Base-by-base conservation (phyloP, 345 rosid species). In the Raphanus sativus region DNA sequence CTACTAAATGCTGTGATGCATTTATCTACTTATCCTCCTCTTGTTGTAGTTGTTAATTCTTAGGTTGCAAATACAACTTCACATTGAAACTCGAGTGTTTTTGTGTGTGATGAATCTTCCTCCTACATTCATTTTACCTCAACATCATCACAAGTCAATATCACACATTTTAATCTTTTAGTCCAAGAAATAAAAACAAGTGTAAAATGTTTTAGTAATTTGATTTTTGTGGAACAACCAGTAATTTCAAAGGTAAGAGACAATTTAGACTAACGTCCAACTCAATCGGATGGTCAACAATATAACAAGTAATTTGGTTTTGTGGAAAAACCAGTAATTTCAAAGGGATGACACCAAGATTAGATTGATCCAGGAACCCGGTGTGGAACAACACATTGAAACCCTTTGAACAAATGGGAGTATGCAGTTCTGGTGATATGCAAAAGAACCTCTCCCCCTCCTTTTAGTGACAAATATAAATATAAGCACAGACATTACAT, bases 1-100 rank as follows among this genome's bases (percentile, higher is more conserved):
- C 78, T 63, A 54, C 60, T 69, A 63, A 78, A 72, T 73, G 73
- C 77, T 66, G 50, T 70, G 65, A 56, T 70, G 80, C 80, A 70
- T 77, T 77, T 70, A 54, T 64, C 48, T 77, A 55, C 70, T 55
- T 64, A 77, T 70, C 76, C 72, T 65, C 76, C 66, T 71, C 64
- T 32, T 48, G n/a, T 15, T 48, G 54, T 48, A 48, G 54, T 13
- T 13, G 54, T 6, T 66, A 45, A 48, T 63, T 28, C 24, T 12
- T 72, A 67, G 77, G 63, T 12, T 66, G 17, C 73, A 72, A 15
- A 59, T 77, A 48, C 73, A 71, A 72, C 63, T 71, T 71, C 68
- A 50, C 24, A 24, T 26, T 66, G 6, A 65, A 65, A 65, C 12
- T 24, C 42, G 56, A 40, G 38, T 36, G 55, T 28, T 28, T 28